A percentile compares a stretch with the other conserved stretches of the same genome.
These are phyloP conservation scores for Phytophthora litchii DNA, from an alignment of 352 stramenopile species.

Conservation along the genomic window DNA sequence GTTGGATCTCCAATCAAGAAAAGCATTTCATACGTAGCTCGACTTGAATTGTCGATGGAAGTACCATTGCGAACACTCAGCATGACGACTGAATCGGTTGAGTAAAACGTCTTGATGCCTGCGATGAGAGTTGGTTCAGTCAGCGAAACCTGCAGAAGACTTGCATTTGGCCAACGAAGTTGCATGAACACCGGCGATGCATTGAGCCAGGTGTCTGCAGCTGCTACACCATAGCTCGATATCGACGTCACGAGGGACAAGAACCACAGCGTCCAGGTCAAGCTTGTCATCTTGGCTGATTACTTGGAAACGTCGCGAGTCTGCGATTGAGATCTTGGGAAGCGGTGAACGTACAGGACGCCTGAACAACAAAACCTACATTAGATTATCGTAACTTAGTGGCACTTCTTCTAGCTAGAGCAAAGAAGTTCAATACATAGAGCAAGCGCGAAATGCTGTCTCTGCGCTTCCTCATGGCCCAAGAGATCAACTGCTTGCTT, in stretches of 20 bases:
- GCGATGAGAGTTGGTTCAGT: constrained; percentile 29
- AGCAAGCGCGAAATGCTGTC: constrained; percentile 12
- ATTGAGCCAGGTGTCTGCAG: constrained; percentile 17
- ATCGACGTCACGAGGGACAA: constrained; percentile 19
- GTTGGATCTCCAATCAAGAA: constrained; percentile 32
- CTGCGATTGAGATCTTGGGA: constrained; percentile 11
- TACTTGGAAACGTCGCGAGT: constrained; percentile 12
- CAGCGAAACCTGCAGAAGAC: constrained; percentile 36
- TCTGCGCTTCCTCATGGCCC: constrained; percentile 10
- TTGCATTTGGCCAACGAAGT: constrained; percentile 37
- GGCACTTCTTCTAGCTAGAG: not conserved
- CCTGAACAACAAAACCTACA: constrained; percentile 24
- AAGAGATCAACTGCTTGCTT: constrained; percentile 20
- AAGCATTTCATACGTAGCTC: constrained; percentile 35
- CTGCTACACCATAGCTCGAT: not conserved
- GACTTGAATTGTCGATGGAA: constrained; percentile 15
- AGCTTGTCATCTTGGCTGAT: constrained; percentile 9
- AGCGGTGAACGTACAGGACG: constrained; percentile 11
- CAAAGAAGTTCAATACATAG: constrained; percentile 28
- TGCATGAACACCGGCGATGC: constrained; percentile 25
- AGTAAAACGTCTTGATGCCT: constrained; percentile 33
- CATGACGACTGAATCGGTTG: constrained; percentile 26
- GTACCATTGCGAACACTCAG: constrained; percentile 34
- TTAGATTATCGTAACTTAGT: constrained; percentile 39
- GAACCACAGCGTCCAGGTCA: constrained; percentile 3